Percentiles rank a stretch among this genome's conserved stretches.
phyloP scores from a whole-genome alignment of 352 stramenopile genomes.

The Phytophthora aleatoria region DNA sequence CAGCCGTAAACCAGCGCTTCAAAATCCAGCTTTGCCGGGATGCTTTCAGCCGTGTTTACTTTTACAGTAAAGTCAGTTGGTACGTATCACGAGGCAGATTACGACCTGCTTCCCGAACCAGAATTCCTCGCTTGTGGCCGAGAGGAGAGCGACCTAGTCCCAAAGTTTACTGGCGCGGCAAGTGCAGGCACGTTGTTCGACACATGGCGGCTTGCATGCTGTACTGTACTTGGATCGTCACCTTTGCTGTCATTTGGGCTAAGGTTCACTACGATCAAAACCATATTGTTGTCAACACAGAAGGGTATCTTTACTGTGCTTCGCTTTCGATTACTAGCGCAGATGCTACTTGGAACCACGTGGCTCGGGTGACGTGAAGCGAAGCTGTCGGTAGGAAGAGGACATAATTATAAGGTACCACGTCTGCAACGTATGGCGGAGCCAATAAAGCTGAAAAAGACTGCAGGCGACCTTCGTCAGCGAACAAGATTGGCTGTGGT shows the following conservation, averaged over 20 bases:
- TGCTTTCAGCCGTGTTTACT: conserved; percentile 20
- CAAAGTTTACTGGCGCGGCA: conserved; percentile 12
- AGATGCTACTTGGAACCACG: not conserved
- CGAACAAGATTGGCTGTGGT: not conserved
- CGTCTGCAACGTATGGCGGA: not conserved
- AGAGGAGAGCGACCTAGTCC: not conserved
- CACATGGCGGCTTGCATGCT: not conserved
- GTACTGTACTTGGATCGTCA: not conserved
- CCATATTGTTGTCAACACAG: conserved; percentile 6
- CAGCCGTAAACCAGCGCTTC: conserved; percentile 32
- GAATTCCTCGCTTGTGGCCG: conserved; percentile 5
- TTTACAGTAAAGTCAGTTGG: not conserved
- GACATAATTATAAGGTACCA: not conserved
- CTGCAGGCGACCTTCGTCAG: not conserved
- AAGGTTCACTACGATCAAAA: not conserved
- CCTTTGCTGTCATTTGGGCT: too few relatives aligned
- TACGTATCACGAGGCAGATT: conserved; percentile 2
- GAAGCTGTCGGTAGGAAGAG: conserved; percentile 4
- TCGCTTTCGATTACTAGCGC: conserved; percentile 1
- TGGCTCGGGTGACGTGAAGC: conserved; percentile 7
- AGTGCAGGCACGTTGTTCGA: conserved; percentile 1
- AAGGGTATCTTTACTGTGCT: not conserved
- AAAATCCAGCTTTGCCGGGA: conserved; percentile 34
- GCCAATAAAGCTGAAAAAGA: not conserved
- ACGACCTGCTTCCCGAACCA: conserved; percentile 12